These are phyloP conservation scores for Ophiocordyceps camponoti-floridani DNA, from an alignment of 2,329 filamentous ascomycete species.

Conservation along the genomic window DNA sequence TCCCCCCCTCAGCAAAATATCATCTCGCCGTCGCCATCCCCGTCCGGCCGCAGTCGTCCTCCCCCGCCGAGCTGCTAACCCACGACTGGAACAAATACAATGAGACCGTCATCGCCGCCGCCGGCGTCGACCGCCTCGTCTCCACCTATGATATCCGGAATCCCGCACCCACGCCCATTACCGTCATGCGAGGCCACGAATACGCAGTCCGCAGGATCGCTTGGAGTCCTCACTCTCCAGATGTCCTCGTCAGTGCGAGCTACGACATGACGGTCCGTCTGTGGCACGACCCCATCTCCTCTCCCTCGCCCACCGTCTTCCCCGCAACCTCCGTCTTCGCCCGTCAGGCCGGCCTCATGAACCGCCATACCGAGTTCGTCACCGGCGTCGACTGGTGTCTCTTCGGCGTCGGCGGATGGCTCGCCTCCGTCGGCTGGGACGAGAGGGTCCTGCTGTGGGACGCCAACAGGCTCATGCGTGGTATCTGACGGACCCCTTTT, in stretches of 20 bases:
- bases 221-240: conserved; percentile 88
- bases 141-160: conserved; percentile 82
- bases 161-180: conserved; percentile 51
- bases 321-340: conserved; percentile 28
- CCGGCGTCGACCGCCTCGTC: conserved; percentile 72
- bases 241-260: conserved; percentile 72
- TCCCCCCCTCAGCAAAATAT: conserved; percentile 70
- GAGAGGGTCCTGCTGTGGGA: conserved; percentile 87
- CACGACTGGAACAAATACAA: conserved; percentile 99
- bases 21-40: conserved; percentile 72
- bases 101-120: conserved; percentile 67
- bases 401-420: conserved; percentile 91
- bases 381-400: conserved; percentile 97
- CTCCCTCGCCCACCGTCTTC: conserved; percentile 15
- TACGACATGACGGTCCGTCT: conserved; percentile 97
- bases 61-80: conserved; percentile 72
- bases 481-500: background rate
- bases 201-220: conserved; percentile 75
- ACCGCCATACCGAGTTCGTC: conserved; percentile 83
- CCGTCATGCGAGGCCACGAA: conserved; percentile 66
- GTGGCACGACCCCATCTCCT: conserved; percentile 60
- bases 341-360: conserved; percentile 71
- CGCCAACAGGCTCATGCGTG: conserved; percentile 34
- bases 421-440: conserved; percentile 88
- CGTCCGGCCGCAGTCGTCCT: conserved; percentile 43